Percentiles rank a stretch among this genome's conserved stretches.
Evolutionary conservation across 495 filamentous ascomycete species (phyloP).

Genomic region (Aspergillus nanangensis): DNA sequence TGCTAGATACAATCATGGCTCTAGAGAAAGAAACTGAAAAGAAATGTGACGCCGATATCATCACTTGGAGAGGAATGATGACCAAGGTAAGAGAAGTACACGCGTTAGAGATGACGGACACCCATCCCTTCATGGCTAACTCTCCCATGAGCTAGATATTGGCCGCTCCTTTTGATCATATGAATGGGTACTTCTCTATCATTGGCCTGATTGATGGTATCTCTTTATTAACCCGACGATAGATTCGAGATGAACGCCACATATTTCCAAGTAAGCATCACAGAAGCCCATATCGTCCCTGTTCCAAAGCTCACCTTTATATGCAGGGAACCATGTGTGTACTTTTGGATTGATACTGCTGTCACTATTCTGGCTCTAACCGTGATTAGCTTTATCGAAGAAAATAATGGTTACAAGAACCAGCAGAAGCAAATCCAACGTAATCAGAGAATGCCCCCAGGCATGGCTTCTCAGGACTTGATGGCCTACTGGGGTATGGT

Average conservation of each 20-base stretch:
- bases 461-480: conserved; percentile 57
- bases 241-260: conserved; percentile 98
- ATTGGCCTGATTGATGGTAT: neutral
- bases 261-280: conserved; percentile 66
- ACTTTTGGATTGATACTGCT: conserved; percentile 1
- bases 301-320: conserved; percentile 10
- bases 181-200: conserved; percentile 60
- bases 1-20: conserved; percentile 70
- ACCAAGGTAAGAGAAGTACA: conserved; percentile 84
- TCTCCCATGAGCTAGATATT: no score
- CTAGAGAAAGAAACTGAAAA: conserved; percentile 64
- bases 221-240: conserved; percentile 8
- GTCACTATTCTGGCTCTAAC: conserved; percentile 5
- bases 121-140: no score
- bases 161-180: conserved; percentile 73
- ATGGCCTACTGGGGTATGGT: conserved; percentile 61
- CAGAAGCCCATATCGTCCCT: neutral
- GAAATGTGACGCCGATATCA: conserved; percentile 68
- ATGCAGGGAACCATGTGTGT: conserved; percentile 73
- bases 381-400: conserved; percentile 78
- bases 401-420: conserved; percentile 69
- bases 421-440: conserved; percentile 47
- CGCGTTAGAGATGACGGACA: no score
- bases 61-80: conserved; percentile 99
- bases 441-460: conserved; percentile 46